These are phyloP conservation scores for Oryza glumipatula DNA, from an alignment of 176 grass and related monocot species.

Conservation along the genomic window DNA sequence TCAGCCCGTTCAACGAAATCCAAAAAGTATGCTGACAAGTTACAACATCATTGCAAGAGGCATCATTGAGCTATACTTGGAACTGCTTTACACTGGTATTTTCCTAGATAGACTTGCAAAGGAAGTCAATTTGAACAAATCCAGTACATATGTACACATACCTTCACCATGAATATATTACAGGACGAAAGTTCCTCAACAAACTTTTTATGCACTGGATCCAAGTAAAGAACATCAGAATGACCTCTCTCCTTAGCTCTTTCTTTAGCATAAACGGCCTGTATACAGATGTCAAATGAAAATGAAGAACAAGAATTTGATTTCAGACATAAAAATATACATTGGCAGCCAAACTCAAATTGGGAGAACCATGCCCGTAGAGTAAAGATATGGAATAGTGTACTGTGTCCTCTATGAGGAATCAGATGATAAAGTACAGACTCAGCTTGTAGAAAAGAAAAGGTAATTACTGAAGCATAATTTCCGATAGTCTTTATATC, in stretches of 20 bases:
- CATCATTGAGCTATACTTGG: neutral
- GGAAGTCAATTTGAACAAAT: conserved; percentile 5
- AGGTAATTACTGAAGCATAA: conserved; percentile 77
- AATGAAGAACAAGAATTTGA: neutral
- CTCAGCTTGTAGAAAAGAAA: conserved; percentile 5
- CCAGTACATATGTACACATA: conserved; percentile 29
- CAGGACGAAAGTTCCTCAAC: conserved; percentile 98
- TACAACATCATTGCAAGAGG: neutral
- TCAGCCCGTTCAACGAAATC: neutral
- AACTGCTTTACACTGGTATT: neutral
- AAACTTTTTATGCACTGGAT: conserved; percentile 77
- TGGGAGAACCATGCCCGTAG: neutral
- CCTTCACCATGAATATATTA: conserved; percentile 97
- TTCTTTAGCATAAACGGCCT: conserved; percentile 85
- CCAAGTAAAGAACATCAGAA: conserved; percentile 91
- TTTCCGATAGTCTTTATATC: conserved; percentile 92
- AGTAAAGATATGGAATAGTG: neutral
- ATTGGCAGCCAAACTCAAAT: neutral
- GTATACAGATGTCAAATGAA: conserved; percentile 20
- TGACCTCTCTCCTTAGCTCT: conserved; percentile 80
- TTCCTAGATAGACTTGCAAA: conserved; percentile 30
- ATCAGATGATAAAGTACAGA: conserved; percentile 20
- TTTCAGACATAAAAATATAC: neutral
- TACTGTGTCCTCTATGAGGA: conserved; percentile 11
- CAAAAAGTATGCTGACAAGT: neutral